phyloP scores from a whole-genome alignment of 768 basidiomycete species.

The Arthromyces matolae region DNA sequence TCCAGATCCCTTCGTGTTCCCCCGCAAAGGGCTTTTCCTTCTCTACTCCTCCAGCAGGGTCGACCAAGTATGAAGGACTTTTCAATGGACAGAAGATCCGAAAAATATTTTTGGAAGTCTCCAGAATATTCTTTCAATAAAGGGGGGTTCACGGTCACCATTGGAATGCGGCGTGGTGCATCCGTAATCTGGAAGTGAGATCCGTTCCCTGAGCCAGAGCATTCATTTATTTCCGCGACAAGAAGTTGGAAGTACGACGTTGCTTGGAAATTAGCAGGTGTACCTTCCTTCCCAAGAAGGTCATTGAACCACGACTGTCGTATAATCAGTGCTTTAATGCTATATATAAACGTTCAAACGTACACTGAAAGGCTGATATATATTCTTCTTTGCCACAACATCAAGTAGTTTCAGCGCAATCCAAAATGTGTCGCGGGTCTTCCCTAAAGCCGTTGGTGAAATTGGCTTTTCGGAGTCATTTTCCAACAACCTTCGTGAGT shows the following conservation, averaged over 20 bases:
- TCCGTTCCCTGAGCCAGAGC: background rate
- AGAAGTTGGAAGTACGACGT: slow-evolving; percentile 1
- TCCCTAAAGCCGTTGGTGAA: background rate
- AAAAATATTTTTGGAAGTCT: background rate
- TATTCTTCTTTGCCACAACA: background rate
- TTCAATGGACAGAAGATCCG: background rate
- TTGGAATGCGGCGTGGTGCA: too few species aligned
- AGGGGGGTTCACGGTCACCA: too few species aligned
- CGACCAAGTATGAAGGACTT: background rate
- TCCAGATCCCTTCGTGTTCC: background rate
- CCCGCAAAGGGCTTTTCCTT: background rate
- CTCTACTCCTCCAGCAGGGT: background rate
- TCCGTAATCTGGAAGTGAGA: background rate
- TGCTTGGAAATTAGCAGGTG: background rate
- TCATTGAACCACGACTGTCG: slow-evolving; percentile 7
- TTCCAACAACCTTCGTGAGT: background rate
- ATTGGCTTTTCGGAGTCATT: background rate
- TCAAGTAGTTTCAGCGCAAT: background rate
- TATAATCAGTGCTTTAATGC: background rate
- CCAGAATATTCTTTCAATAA: background rate
- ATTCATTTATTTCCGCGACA: background rate
- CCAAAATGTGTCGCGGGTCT: background rate
- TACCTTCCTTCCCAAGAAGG: background rate
- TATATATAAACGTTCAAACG: background rate
- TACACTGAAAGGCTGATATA: slow-evolving; percentile 5